phyloP scores from a whole-genome alignment of 768 basidiomycete species.

The Suillus hirtellus region DNA sequence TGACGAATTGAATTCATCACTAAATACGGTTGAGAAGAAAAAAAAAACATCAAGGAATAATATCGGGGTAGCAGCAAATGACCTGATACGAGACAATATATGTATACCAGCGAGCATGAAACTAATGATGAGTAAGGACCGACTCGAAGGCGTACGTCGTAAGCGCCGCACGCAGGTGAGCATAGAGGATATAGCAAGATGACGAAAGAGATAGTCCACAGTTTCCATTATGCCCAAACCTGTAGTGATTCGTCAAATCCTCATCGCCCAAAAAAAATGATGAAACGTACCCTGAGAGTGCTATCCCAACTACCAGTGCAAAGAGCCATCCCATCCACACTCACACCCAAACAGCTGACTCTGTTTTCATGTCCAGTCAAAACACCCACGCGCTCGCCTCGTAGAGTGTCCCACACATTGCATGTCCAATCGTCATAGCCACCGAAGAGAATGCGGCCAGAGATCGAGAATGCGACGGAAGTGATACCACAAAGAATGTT shows the following conservation, averaged over 20 bases:
- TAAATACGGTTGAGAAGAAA: conserved; percentile 49
- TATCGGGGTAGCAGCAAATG: conserved; percentile 34
- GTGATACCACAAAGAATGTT: conserved; percentile 99
- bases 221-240: conserved; percentile 79
- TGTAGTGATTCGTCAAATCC: conserved; percentile 31
- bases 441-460: conserved; percentile 95
- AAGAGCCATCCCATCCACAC: conserved; percentile 95
- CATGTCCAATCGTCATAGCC: conserved; percentile 99
- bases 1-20: conserved; percentile 40
- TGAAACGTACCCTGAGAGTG: conserved; percentile 78
- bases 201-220: conserved; percentile 22
- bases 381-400: conserved; percentile 97
- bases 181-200: conserved; percentile 39
- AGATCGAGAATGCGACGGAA: conserved; percentile 97
- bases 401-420: conserved; percentile 99
- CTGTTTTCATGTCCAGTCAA: conserved; percentile 98
- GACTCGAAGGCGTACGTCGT: conserved; percentile 56
- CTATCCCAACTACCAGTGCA: conserved; percentile 99
- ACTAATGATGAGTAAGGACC: conserved; percentile 54
- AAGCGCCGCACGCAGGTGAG: conserved; percentile 52
- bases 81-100: conserved; percentile 36
- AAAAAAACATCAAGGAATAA: conserved; percentile 34
- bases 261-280: conserved; percentile 9
- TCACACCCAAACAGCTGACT: conserved; percentile 95
- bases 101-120: conserved; percentile 38